Conservation (phyloP, 2,329 filamentous ascomycete genomes). For the Amylocarpus encephaloides region DNA sequence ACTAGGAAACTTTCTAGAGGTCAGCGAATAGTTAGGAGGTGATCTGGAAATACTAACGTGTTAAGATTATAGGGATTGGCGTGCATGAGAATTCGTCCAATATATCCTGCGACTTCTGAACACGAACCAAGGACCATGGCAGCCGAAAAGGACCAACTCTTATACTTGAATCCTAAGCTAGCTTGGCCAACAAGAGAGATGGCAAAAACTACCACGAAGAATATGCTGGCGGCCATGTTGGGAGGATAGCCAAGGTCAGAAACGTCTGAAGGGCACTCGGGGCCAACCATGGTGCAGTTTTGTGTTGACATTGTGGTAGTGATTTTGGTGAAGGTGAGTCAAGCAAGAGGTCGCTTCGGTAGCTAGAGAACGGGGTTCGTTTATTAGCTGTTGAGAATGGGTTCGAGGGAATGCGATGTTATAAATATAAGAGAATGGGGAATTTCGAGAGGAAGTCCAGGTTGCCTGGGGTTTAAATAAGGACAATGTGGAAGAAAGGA, state of each 20-base stretch:
- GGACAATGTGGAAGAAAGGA: too few species aligned
- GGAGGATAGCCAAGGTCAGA: slow-evolving; percentile 40
- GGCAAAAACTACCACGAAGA: slow-evolving; percentile 46
- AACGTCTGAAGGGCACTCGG: not conserved
- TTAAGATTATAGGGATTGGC: slow-evolving; percentile 41
- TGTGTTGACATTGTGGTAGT: too few species aligned
- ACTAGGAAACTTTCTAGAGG: slow-evolving; percentile 34
- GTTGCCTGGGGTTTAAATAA: too few species aligned
- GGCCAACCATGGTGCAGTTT: not conserved
- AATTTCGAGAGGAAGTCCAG: too few species aligned
- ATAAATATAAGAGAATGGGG: too few species aligned
- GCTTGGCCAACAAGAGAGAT: slow-evolving; percentile 42
- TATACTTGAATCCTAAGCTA: slow-evolving; percentile 16
- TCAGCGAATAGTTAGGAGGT: not conserved
- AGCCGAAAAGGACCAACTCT: slow-evolving; percentile 40
- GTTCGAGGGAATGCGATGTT: too few species aligned
- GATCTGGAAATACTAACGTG: slow-evolving; percentile 23
- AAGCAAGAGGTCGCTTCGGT: too few species aligned
- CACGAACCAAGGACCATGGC: slow-evolving; percentile 46
- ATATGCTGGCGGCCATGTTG: slow-evolving; percentile 43
- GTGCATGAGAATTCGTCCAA: slow-evolving; percentile 47
- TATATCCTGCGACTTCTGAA: slow-evolving; percentile 51
- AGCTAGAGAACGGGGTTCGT: too few species aligned
- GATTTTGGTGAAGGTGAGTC: too few species aligned
- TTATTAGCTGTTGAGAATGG: too few species aligned